Percentiles rank a stretch among this genome's conserved stretches.
phyloP scores from a whole-genome alignment of 176 grass and related monocot species.

The Oryza glumipatula region DNA sequence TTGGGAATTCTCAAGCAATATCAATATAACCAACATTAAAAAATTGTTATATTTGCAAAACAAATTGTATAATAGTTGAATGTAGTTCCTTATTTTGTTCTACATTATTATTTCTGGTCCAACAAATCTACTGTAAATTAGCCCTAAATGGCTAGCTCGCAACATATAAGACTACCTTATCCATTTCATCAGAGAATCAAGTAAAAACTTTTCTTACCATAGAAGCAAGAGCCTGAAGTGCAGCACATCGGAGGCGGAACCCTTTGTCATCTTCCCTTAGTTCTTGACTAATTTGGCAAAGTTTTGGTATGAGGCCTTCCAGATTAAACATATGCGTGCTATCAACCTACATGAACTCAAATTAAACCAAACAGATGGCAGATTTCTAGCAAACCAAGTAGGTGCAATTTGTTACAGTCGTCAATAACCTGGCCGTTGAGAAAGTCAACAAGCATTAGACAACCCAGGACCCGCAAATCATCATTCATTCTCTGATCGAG shows the following conservation, averaged over 20 bases:
- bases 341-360: conserved; percentile 70
- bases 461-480: conserved; percentile 70
- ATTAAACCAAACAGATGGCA: conserved; percentile 36
- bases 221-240: conserved; percentile 87
- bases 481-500: conserved; percentile 80
- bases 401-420: not conserved
- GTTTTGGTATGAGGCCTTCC: conserved; percentile 90
- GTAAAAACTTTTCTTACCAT: conserved; percentile 62
- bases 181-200: conserved; percentile 34
- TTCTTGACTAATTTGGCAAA: conserved; percentile 85
- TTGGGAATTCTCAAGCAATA: conserved; percentile 13
- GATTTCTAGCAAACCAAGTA: conserved; percentile 4
- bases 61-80: conserved; percentile 14
- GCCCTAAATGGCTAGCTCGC: not conserved
- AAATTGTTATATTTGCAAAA: not conserved
- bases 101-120: conserved; percentile 5
- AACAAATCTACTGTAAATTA: not conserved
- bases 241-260: conserved; percentile 67
- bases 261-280: conserved; percentile 72
- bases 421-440: conserved; percentile 76
- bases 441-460: conserved; percentile 90
- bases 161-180: not conserved
- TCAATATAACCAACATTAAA: conserved; percentile 7
- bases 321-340: conserved; percentile 95
- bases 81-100: not conserved